Percentiles rank a stretch among this genome's conserved stretches.
Conservation (phyloP, 164 flowering plant genomes). For the Magnolia changhungtana region DNA sequence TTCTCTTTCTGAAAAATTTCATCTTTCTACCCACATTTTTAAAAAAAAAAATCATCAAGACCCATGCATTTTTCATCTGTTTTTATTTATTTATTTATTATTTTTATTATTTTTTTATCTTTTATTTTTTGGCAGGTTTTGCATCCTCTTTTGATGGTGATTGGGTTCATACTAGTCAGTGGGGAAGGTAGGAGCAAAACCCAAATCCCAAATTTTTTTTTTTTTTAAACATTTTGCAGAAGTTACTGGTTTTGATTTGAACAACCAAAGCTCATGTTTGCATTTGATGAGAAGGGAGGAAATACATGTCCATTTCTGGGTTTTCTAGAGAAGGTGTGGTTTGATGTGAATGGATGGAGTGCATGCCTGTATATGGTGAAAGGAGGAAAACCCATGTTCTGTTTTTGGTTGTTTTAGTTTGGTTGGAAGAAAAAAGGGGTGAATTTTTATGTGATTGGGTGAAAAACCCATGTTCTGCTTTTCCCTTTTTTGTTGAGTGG, state of each 20-base stretch:
- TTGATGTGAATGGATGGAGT: neutral
- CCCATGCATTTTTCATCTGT: neutral
- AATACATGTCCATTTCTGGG: neutral
- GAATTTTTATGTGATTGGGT: neutral
- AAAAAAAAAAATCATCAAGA: neutral
- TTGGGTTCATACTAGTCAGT: constrained; percentile 82
- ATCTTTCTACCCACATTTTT: neutral
- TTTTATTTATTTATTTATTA: neutral
- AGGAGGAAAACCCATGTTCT: neutral
- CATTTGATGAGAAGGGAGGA: neutral
- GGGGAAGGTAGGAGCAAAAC: constrained; percentile 78
- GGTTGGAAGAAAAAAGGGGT: neutral
- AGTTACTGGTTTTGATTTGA: neutral
- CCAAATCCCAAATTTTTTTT: neutral
- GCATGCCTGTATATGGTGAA: neutral
- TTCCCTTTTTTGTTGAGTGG: neutral
- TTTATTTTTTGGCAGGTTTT: constrained; percentile 53
- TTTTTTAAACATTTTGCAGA: neutral
- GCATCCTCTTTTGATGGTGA: constrained; percentile 90
- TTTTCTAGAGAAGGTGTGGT: neutral
- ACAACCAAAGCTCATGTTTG: neutral
- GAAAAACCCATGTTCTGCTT: neutral
- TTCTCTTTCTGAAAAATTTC: neutral
- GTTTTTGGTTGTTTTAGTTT: neutral
- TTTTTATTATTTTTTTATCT: too few relatives aligned